Conservation (phyloP, 140 eudicot genomes). For the Oenanthe javanica region DNA sequence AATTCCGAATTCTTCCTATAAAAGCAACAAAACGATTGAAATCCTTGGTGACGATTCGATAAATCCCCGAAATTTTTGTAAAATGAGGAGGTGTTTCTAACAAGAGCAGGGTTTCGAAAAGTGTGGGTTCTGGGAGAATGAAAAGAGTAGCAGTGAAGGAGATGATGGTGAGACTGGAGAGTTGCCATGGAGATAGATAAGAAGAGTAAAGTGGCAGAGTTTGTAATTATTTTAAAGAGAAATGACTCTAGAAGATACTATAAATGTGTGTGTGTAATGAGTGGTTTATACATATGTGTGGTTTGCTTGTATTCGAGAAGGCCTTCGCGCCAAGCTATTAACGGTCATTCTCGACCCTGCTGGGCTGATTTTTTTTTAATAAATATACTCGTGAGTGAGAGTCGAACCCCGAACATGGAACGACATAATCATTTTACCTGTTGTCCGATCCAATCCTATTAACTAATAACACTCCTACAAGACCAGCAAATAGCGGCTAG, state of each 20-base stretch:
- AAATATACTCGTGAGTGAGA: no score
- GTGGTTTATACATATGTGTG: no score
- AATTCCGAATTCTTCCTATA: constrained; percentile 22
- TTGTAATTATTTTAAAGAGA: constrained; percentile 11
- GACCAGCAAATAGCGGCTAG: no score
- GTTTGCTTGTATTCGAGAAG: background rate
- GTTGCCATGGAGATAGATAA: constrained; percentile 39
- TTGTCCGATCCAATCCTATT: no score
- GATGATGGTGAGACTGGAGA: constrained; percentile 23
- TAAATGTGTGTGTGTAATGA: background rate
- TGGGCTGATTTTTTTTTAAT: no score
- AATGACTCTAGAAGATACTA: background rate
- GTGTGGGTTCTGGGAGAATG: constrained; percentile 29
- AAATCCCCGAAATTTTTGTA: constrained; percentile 27
- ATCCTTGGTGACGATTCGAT: constrained; percentile 17
- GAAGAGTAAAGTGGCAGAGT: constrained; percentile 19
- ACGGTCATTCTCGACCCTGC: background rate
- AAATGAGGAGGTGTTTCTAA: background rate
- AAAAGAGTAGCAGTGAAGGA: constrained; percentile 18
- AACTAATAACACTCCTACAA: no score
- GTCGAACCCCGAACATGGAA: no score
- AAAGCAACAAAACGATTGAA: constrained; percentile 22
- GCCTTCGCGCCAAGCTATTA: constrained; percentile 5
- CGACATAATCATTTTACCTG: no score
- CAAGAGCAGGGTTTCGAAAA: constrained; percentile 15